Evolutionary conservation across 2,329 filamentous ascomycete genomes (phyloP), one percentile per base, ranked within the genome.

Genomic region (Venturia pyrina): DNA sequence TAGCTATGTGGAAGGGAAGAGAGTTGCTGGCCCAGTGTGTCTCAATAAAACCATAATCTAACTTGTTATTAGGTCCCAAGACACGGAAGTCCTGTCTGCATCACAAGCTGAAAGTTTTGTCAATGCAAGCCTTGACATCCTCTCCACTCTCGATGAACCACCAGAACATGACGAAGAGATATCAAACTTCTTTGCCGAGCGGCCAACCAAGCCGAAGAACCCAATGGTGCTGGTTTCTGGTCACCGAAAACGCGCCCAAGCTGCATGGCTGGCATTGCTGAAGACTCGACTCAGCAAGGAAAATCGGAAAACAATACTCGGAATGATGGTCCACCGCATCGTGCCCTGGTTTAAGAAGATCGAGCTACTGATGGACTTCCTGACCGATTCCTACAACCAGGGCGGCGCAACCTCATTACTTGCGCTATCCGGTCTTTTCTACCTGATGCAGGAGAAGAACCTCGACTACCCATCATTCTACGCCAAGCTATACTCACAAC

Each of bases 401-500:
- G 92, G 93, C 63, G 95, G 95, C 57, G 89, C 91, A 17, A 91
- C 88, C 61, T 93, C 95, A 5, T 82, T 99, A 5, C 83, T 97
- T 24, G 92, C 96, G 1, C 82, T 99, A 1, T 96, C 91, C 0
- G 95, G 95, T 63, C 87, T 99, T 59, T 99, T 96, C 79, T 95
- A 96, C 75, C 84, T 99, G 64, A 98, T 99, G 71, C 88, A 90
- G 69, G 87, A 95, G 74, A 90, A 91, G 73, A 99, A 99, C 74
- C 83, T 99, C 67, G 95, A 99, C 78, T 99, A 99, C 75, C 92
- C 93, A 1, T 88, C 88, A 4, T 99, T 99, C 78, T 99, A 96
- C 78, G 78, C 83, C 64, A 98, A 97, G 75, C 86, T 99, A 2
- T 99, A 99, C 79, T 96, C 91, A 11, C 83, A 99, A 1, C 84